A percentile compares a stretch with the other conserved stretches of the same genome.
These are phyloP conservation scores for Eucalyptus guilfoylei DNA, from an alignment of 345 rosid genomes.

Conservation along the genomic window DNA sequence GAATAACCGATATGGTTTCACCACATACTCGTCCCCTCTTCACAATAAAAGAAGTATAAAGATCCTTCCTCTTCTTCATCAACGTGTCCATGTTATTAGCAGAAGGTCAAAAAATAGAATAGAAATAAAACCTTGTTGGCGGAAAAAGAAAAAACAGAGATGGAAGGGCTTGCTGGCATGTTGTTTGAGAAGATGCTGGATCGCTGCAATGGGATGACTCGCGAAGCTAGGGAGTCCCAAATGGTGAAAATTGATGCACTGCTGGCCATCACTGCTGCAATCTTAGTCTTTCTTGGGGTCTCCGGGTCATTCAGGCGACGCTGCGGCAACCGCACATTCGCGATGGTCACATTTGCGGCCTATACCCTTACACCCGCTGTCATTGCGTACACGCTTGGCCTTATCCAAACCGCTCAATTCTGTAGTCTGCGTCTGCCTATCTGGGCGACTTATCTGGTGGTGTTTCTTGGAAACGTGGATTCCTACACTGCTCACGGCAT, in stretches of 20 bases:
- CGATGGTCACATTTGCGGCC: neutral
- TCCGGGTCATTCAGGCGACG: neutral
- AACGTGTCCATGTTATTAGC: no score
- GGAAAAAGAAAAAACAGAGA: no score
- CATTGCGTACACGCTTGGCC: neutral
- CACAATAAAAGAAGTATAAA: no score
- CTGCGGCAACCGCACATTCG: neutral
- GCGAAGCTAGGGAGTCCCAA: no score
- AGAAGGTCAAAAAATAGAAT: rapidly evolving
- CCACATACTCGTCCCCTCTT: no score
- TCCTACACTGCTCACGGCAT: neutral
- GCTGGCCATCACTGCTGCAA: no score
- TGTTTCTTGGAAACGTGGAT: rapidly evolving
- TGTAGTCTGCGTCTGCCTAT: rapidly evolving
- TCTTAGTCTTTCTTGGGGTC: neutral
- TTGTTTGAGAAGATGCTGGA: rapidly evolving
- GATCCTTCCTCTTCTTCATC: no score
- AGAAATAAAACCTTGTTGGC: no score
- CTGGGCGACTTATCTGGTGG: rapidly evolving
- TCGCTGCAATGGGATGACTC: no score
- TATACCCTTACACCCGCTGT: rapidly evolving
- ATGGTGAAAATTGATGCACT: no score
- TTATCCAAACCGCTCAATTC: rapidly evolving
- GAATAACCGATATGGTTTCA: no score
- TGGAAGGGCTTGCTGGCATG: rapidly evolving